Conservation (phyloP, 495 filamentous ascomycete genomes). For the Tuber indicum region DNA sequence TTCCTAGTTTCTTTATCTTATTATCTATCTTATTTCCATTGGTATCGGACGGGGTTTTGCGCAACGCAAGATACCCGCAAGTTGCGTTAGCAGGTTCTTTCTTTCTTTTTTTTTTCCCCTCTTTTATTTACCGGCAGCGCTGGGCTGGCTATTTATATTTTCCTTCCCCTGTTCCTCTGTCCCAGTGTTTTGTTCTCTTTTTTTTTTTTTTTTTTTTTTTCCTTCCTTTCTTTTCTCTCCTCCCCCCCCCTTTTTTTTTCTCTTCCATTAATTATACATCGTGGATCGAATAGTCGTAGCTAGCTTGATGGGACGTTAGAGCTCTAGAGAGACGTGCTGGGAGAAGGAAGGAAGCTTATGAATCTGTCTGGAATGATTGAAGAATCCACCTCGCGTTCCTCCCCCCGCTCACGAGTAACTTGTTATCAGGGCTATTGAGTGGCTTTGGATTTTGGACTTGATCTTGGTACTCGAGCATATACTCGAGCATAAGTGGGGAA, state of each 20-base stretch:
- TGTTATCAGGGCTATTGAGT: not conserved
- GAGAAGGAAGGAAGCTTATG: not conserved
- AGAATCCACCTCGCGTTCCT: not conserved
- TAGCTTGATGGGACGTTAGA: not conserved
- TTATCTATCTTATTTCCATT: not conserved
- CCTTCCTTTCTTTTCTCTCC: not conserved
- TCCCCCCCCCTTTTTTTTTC: not conserved
- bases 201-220: not conserved
- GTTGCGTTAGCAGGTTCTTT: slow-evolving; percentile 24
- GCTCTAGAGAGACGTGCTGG: not conserved
- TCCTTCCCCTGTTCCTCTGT: slow-evolving; percentile 22
- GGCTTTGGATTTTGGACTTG: not conserved
- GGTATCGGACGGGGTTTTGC: not conserved
- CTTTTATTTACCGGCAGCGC: slow-evolving; percentile 20
- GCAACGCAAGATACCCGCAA: not conserved
- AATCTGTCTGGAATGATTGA: not conserved
- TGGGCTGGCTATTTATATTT: slow-evolving; percentile 16
- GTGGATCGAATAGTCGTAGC: not conserved
- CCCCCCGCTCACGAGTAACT: not conserved
- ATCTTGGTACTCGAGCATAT: not conserved
- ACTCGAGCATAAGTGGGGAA: too few relatives aligned
- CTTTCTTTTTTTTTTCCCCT: slow-evolving; percentile 16
- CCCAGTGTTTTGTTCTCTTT: not conserved
- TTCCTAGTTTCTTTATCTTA: not conserved
- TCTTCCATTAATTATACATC: not conserved